These are phyloP conservation scores for Carex cristatella DNA, from an alignment of 176 grass and related monocot genomes.

Conservation along the genomic window DNA sequence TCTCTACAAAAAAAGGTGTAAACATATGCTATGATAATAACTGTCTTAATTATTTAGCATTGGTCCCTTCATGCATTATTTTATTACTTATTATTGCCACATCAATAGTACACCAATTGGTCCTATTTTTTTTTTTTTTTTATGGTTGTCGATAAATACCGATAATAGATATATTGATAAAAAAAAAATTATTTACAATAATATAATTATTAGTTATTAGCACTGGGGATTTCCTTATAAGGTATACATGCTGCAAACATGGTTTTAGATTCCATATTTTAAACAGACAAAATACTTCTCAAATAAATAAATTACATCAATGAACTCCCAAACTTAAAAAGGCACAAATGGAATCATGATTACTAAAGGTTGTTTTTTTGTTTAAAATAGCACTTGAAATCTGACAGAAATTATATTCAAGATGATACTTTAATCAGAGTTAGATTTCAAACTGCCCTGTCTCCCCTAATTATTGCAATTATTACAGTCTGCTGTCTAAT, in stretches of 20 bases:
- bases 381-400: not conserved
- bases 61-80: not conserved
- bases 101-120: not conserved
- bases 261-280: not conserved
- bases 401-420: not conserved
- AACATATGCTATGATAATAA: not conserved
- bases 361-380: not conserved
- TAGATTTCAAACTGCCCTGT: constrained; percentile 8
- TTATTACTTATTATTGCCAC: not conserved
- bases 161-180: too few species aligned
- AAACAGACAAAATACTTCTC: not conserved
- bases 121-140: not conserved
- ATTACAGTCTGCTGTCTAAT: constrained; percentile 5
- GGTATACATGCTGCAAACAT: not conserved
- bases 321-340: not conserved
- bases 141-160: too few species aligned
- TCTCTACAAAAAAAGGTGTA: constrained; percentile 3
- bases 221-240: not conserved
- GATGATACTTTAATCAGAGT: not conserved
- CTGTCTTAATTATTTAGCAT: not conserved
- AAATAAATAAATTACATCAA: not conserved
- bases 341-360: not conserved
- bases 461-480: constrained; percentile 21
- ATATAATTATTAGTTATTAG: too few species aligned
- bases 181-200: too few species aligned